phyloP scores from a whole-genome alignment of 2,329 filamentous ascomycete species.

The Onygenales sp. region DNA sequence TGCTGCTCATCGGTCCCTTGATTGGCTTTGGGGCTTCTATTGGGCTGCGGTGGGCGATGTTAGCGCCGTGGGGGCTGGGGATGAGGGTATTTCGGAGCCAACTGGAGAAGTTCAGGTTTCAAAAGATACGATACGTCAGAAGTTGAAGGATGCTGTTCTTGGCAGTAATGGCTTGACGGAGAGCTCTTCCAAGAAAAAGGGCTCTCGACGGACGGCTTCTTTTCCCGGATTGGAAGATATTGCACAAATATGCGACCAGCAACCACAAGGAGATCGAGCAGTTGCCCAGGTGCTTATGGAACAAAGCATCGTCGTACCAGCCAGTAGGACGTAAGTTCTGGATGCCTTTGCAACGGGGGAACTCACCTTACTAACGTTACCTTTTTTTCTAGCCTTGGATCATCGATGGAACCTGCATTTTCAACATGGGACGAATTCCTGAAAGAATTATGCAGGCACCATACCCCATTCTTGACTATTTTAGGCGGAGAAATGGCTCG shows the following conservation, averaged over 20 bases:
- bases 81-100: constrained; percentile 1
- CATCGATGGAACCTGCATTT: constrained; percentile 20
- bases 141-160: constrained; percentile 1
- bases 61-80: constrained; percentile 7
- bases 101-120: neutral
- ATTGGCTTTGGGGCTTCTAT: constrained; percentile 86
- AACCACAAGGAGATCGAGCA: neutral
- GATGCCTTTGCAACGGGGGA: neutral
- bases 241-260: constrained; percentile 2
- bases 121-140: constrained; percentile 1
- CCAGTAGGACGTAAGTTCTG: constrained; percentile 5
- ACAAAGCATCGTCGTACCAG: constrained; percentile 5
- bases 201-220: neutral
- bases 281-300: constrained; percentile 5
- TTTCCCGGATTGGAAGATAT: constrained; percentile 3
- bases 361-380: constrained; percentile 1
- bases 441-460: constrained; percentile 24
- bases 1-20: constrained; percentile 59
- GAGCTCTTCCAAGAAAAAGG: neutral
- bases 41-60: constrained; percentile 50
- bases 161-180: neutral
- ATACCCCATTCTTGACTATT: constrained; percentile 26
- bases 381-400: constrained; percentile 16
- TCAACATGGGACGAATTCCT: constrained; percentile 28
- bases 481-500: constrained; percentile 31